A percentile compares a stretch with the other conserved stretches of the same genome.
Evolutionary conservation across 83 land plant genomes (phyloP).

Genomic region (Picea mariana): DNA sequence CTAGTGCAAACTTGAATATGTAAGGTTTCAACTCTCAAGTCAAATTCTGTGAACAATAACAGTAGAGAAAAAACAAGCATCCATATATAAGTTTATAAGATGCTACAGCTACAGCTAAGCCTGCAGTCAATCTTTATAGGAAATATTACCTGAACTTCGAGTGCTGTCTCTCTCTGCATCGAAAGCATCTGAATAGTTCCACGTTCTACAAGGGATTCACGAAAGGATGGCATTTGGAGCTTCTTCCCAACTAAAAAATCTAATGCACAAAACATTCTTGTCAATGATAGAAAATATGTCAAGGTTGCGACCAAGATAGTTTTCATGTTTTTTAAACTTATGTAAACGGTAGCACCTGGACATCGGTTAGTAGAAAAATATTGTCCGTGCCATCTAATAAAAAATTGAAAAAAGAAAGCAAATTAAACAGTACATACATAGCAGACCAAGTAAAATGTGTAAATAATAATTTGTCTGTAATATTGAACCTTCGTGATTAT

Average conservation of each 20-base stretch:
- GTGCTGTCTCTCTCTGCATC: constrained; percentile 73
- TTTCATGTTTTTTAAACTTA: not conserved
- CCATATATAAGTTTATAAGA: not conserved
- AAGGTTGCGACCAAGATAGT: not conserved
- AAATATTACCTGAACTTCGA: constrained; percentile 84
- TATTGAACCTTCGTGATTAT: not conserved
- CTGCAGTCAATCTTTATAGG: not conserved
- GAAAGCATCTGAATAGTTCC: constrained; percentile 88
- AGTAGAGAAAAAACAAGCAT: not conserved
- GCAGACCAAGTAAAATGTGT: not conserved
- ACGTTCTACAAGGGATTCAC: constrained; percentile 76
- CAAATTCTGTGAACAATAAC: no score
- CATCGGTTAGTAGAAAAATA: not conserved
- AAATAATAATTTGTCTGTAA: not conserved
- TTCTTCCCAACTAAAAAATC: constrained; percentile 85
- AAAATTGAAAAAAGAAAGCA: no score
- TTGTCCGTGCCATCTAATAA: not conserved
- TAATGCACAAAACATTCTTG: constrained; percentile 30
- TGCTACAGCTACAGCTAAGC: not conserved
- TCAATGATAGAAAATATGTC: not conserved
- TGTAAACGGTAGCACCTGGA: not conserved
- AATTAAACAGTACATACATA: not conserved
- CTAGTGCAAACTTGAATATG: not conserved
- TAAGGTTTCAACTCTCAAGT: no score
- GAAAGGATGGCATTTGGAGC: constrained; percentile 72